phyloP scores from a whole-genome alignment of 192 early-diverging fungal species.

The Backusella australiensis region DNA sequence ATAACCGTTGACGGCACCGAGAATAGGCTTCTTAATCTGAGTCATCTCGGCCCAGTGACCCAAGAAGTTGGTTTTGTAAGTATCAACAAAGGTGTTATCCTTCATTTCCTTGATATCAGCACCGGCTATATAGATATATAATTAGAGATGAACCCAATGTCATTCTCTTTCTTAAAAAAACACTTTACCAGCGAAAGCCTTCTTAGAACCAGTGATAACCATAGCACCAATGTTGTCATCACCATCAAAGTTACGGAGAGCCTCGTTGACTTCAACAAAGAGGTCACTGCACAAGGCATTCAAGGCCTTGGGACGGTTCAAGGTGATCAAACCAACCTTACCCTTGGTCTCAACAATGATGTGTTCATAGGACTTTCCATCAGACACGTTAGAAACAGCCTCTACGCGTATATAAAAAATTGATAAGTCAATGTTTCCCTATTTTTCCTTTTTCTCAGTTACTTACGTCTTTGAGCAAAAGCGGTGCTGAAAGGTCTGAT shows the following conservation, averaged over 20 bases:
- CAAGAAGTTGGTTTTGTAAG: conserved; percentile 91
- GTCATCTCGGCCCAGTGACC: conserved; percentile 93
- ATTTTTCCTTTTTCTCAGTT: not conserved
- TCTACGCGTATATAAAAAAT: not conserved
- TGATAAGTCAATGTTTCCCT: not conserved
- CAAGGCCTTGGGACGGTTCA: conserved; percentile 94
- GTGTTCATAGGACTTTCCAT: conserved; percentile 30
- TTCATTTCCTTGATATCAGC: conserved; percentile 99
- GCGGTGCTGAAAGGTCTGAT: conserved; percentile 27
- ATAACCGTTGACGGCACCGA: conserved; percentile 98
- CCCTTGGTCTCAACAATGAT: conserved; percentile 71
- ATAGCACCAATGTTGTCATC: conserved; percentile 83
- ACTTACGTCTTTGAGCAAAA: conserved; percentile 29
- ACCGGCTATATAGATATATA: conserved; percentile 55
- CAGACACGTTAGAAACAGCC: conserved; percentile 1
- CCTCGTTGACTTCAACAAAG: conserved; percentile 91
- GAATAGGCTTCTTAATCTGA: conserved; percentile 90
- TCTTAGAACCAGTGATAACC: conserved; percentile 93
- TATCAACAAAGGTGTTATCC: conserved; percentile 80
- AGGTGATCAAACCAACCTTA: conserved; percentile 84
- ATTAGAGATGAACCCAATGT: not conserved
- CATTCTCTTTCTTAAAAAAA: not conserved
- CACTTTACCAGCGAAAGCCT: conserved; percentile 91
- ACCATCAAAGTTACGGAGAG: conserved; percentile 72
- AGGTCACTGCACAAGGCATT: conserved; percentile 94